Percentiles rank a stretch among this genome's conserved stretches.
Evolutionary conservation across 305 asterid species (phyloP).

Genomic region (Galium porrigens): DNA sequence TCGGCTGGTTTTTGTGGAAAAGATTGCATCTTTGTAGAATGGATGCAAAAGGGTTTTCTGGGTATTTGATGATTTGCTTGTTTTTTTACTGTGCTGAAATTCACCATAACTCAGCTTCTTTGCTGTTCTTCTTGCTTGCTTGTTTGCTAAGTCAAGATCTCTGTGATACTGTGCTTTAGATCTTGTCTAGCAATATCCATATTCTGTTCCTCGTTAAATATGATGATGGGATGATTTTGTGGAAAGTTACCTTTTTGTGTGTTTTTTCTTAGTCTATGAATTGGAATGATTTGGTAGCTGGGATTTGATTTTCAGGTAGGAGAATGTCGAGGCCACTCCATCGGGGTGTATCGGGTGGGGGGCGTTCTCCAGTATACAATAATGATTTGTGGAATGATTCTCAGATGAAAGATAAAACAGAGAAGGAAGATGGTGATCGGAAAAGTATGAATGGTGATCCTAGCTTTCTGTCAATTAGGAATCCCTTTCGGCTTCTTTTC

Average conservation of each 20-base stretch:
- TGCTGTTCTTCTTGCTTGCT: constrained; percentile 7
- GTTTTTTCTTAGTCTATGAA: constrained; percentile 3
- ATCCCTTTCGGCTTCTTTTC: constrained; percentile 45
- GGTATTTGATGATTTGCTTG: constrained; percentile 5
- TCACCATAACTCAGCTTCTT: neutral
- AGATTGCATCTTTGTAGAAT: constrained; percentile 8
- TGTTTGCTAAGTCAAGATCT: constrained; percentile 19
- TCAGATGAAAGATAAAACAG: constrained; percentile 68
- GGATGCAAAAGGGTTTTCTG: neutral
- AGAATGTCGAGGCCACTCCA: constrained; percentile 81
- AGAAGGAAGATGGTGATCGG: constrained; percentile 60
- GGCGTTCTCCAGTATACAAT: constrained; percentile 37
- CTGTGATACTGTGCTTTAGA: constrained; percentile 13
- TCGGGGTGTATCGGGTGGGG: constrained; percentile 66
- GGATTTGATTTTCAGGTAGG: constrained; percentile 17
- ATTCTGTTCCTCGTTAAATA: neutral
- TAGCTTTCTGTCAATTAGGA: constrained; percentile 30
- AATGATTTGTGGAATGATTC: constrained; percentile 59
- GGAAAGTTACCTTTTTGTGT: constrained; percentile 8
- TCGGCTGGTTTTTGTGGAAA: neutral
- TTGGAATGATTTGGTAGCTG: constrained; percentile 19
- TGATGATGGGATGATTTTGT: neutral
- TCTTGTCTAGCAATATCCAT: constrained; percentile 8
- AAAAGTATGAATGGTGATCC: constrained; percentile 32
- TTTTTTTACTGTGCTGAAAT: constrained; percentile 10